Evolutionary conservation across 352 stramenopile species (phyloP).

Genomic region (Globisporangium polare): DNA sequence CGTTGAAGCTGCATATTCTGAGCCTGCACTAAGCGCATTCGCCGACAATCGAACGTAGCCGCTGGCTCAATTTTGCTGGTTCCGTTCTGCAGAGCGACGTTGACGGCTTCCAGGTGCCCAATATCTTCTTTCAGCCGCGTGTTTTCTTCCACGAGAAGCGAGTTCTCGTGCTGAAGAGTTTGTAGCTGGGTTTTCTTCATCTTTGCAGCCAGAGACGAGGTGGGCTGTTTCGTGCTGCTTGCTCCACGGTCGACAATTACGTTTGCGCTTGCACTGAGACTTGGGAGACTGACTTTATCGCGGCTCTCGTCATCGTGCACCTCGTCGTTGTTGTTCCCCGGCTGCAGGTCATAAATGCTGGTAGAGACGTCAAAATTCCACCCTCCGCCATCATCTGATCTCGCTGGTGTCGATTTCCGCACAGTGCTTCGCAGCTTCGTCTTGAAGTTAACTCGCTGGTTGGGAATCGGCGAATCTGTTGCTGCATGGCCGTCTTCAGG

Average conservation of each 20-base stretch:
- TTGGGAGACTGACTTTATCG: neutral
- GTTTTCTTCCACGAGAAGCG: slow-evolving; percentile 33
- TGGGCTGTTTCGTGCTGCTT: slow-evolving; percentile 13
- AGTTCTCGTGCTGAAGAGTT: slow-evolving; percentile 41
- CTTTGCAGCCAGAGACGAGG: slow-evolving; percentile 27
- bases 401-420: slow-evolving; percentile 1
- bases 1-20: slow-evolving; percentile 66
- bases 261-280: neutral
- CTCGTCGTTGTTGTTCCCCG: slow-evolving; percentile 16
- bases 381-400: slow-evolving; percentile 2
- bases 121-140: slow-evolving; percentile 38
- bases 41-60: slow-evolving; percentile 21
- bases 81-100: slow-evolving; percentile 27
- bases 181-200: slow-evolving; percentile 43
- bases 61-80: slow-evolving; percentile 16
- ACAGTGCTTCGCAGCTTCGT: slow-evolving; percentile 3
- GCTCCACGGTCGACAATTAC: slow-evolving; percentile 30
- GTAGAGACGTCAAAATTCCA: slow-evolving; percentile 38
- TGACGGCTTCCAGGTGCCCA: slow-evolving; percentile 39
- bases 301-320: neutral
- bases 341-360: slow-evolving; percentile 3
- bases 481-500: slow-evolving; percentile 2
- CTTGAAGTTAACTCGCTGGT: neutral
- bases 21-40: slow-evolving; percentile 40
- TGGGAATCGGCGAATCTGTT: neutral